These are phyloP conservation scores for Stemphylium lycopersici DNA, from an alignment of 2,329 filamentous ascomycete species.

Conservation along the genomic window DNA sequence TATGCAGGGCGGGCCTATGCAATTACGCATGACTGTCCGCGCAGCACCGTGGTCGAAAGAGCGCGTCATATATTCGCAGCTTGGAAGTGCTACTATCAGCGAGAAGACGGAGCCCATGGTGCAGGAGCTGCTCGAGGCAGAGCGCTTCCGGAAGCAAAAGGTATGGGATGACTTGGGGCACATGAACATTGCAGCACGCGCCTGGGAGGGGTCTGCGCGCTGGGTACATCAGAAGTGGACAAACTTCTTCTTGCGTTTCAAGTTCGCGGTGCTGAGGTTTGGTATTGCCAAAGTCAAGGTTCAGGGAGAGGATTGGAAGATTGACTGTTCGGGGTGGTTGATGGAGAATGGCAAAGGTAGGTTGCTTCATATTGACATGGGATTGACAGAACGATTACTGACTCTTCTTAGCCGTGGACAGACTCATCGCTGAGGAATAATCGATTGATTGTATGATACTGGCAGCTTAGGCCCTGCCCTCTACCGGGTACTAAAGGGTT, in stretches of 20 bases:
- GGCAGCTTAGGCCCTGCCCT: too few species aligned
- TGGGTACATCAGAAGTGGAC: constrained; percentile 46
- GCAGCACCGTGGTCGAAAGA: constrained; percentile 36
- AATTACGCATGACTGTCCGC: constrained; percentile 38
- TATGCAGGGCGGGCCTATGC: constrained; percentile 34
- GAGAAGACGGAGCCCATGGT: constrained; percentile 43
- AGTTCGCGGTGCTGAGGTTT: constrained; percentile 43
- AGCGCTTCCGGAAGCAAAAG: constrained; percentile 34
- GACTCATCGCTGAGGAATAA: constrained; percentile 38
- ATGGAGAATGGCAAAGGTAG: constrained; percentile 45
- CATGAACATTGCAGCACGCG: constrained; percentile 27
- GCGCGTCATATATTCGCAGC: constrained; percentile 34
- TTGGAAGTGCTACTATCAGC: constrained; percentile 37
- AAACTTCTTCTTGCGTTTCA: constrained; percentile 45
- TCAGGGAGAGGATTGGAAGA: constrained; percentile 44
- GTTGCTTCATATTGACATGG: background rate
- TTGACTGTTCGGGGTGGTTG: constrained; percentile 44
- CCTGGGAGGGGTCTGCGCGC: constrained; percentile 39
- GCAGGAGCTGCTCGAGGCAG: constrained; percentile 38
- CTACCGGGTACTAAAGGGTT: too few species aligned
- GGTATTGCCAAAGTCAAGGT: constrained; percentile 41
- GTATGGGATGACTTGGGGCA: constrained; percentile 36
- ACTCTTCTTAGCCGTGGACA: constrained; percentile 37
- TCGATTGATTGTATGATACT: background rate
- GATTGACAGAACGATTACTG: background rate